These are phyloP conservation scores for Ceratobasidium sp. DNA, from an alignment of 1,284 basidiomycete species.

Conservation along the genomic window DNA sequence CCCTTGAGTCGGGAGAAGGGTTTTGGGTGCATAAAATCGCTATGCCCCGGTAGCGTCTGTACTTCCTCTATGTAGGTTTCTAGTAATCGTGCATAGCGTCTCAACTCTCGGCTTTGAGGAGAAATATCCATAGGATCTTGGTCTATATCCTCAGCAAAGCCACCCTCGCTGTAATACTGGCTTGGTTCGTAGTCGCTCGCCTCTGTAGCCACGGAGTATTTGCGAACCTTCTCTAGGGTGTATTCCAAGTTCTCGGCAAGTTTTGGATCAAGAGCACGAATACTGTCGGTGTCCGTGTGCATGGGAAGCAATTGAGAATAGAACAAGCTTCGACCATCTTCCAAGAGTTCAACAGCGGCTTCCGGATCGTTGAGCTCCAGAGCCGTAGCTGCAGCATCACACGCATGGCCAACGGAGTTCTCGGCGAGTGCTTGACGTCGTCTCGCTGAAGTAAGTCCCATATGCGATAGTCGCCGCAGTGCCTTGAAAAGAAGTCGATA, in stretches of 20 bases:
- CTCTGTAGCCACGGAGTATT: constrained; percentile 6
- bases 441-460: neutral
- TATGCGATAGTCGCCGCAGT: neutral
- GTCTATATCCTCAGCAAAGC: constrained; percentile 27
- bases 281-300: constrained; percentile 16
- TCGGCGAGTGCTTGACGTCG: neutral
- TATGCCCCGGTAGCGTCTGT: constrained; percentile 12
- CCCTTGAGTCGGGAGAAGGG: constrained; percentile 19
- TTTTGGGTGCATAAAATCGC: constrained; percentile 16
- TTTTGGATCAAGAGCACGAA: neutral
- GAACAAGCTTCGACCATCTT: constrained; percentile 26
- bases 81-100: neutral
- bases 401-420: neutral
- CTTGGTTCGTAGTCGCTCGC: neutral
- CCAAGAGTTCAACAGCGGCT: constrained; percentile 39
- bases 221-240: constrained; percentile 17
- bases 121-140: neutral
- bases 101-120: neutral
- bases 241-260: constrained; percentile 12
- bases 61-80: neutral
- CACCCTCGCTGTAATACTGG: constrained; percentile 1
- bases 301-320: constrained; percentile 18
- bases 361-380: neutral
- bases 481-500: neutral
- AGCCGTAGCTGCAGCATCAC: constrained; percentile 28